Conservation (phyloP, 2,329 filamentous ascomycete genomes). For the Alternaria consortialis region DNA sequence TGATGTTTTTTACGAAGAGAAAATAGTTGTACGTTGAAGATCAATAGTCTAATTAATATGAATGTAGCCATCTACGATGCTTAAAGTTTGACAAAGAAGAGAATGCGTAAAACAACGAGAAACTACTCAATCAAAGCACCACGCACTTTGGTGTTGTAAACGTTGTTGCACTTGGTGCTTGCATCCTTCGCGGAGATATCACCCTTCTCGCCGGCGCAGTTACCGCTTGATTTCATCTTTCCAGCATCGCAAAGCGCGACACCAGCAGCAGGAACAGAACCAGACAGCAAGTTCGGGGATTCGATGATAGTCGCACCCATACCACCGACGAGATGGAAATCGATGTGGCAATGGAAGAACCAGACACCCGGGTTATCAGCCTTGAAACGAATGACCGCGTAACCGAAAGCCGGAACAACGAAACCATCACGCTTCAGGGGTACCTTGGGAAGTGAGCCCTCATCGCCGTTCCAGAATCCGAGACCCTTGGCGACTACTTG, state of each 20-base stretch:
- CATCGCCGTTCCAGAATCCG: slow-evolving; percentile 38
- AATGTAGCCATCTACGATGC: not conserved
- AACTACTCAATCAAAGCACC: not conserved
- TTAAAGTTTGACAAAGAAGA: not conserved
- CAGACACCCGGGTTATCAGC: slow-evolving; percentile 62
- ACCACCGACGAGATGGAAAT: slow-evolving; percentile 42
- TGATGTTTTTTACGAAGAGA: not conserved
- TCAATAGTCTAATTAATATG: not conserved
- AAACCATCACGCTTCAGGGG: slow-evolving; percentile 42
- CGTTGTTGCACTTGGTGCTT: slow-evolving; percentile 36
- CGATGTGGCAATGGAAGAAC: slow-evolving; percentile 48
- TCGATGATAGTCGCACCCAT: slow-evolving; percentile 42
- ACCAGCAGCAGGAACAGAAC: slow-evolving; percentile 23
- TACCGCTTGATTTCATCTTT: slow-evolving; percentile 23
- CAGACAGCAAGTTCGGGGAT: slow-evolving; percentile 31
- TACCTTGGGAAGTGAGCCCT: slow-evolving; percentile 20
- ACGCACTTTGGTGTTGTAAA: slow-evolving; percentile 32
- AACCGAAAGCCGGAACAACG: slow-evolving; percentile 37
- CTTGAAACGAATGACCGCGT: slow-evolving; percentile 61
- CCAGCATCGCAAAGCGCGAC: slow-evolving; percentile 22
- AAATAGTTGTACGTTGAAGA: not conserved
- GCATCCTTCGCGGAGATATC: slow-evolving; percentile 27
- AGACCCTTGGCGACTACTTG: slow-evolving; percentile 57
- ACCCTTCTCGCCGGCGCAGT: slow-evolving; percentile 30
- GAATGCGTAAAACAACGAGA: not conserved